These are phyloP conservation scores for Botrytis galanthina DNA, from an alignment of 2,329 filamentous ascomycete species.

Conservation along the genomic window DNA sequence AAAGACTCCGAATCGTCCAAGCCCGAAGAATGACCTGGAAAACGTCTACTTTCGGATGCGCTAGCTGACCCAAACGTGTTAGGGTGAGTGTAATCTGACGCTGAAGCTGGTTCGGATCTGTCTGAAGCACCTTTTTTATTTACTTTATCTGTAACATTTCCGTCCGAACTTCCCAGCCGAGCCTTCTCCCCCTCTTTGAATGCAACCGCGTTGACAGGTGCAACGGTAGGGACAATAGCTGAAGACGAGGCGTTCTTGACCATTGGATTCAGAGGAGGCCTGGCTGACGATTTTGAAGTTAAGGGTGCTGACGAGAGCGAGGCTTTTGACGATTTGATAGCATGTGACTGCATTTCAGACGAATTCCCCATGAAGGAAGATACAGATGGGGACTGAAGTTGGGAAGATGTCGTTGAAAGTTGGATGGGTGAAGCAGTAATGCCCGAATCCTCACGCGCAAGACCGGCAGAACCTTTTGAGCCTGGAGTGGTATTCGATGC, in stretches of 20 bases:
- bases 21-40: conserved; percentile 19
- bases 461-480: conserved; percentile 44
- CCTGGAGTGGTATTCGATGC: conserved; percentile 40
- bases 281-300: conserved; percentile 33
- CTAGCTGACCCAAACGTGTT: conserved; percentile 28
- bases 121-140: conserved; percentile 13
- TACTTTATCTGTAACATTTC: conserved; percentile 9
- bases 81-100: conserved; percentile 22
- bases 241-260: conserved; percentile 36
- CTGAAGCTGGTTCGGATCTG: neutral
- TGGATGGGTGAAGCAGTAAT: conserved; percentile 41
- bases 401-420: conserved; percentile 35
- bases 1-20: conserved; percentile 30
- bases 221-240: conserved; percentile 43
- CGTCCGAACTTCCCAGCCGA: conserved; percentile 37
- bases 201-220: conserved; percentile 50
- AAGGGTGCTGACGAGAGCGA: conserved; percentile 33
- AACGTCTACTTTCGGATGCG: conserved; percentile 22
- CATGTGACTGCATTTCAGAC: conserved; percentile 37
- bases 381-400: conserved; percentile 36
- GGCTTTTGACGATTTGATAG: conserved; percentile 36
- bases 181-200: conserved; percentile 49
- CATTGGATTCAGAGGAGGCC: conserved; percentile 36
- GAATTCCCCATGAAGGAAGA: conserved; percentile 34
- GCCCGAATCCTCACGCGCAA: conserved; percentile 42